These are phyloP conservation scores for Nematocida homosporus DNA, from an alignment of 371 early-diverging fungal species.

Conservation along the genomic window DNA sequence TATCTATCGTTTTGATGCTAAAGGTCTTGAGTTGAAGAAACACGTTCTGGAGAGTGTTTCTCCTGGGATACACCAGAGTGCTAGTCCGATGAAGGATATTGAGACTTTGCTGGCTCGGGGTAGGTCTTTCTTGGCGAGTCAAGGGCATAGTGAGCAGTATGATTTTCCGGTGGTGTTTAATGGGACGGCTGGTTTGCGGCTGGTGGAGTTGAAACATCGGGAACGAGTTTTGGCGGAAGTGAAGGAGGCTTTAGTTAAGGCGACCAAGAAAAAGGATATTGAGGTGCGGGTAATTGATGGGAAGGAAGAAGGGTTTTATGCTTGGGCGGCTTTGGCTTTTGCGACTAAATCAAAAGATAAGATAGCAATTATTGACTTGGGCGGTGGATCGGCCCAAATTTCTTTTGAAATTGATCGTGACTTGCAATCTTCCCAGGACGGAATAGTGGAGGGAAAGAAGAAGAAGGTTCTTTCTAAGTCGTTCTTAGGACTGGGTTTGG, in stretches of 20 bases:
- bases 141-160: constrained; percentile 9
- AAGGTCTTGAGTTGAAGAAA: constrained; percentile 15
- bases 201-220: neutral
- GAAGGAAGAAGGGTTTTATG: constrained; percentile 59
- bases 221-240: constrained; percentile 47
- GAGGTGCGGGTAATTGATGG: constrained; percentile 60
- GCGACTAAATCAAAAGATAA: constrained; percentile 35
- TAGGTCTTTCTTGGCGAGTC: neutral
- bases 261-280: constrained; percentile 54
- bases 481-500: constrained; percentile 41
- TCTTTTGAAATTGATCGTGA: constrained; percentile 48
- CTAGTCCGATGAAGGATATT: constrained; percentile 15
- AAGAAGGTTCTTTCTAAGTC: constrained; percentile 34
- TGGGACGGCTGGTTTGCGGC: constrained; percentile 65
- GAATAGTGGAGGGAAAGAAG: constrained; percentile 35
- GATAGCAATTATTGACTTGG: constrained; percentile 64
- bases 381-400: constrained; percentile 64
- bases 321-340: constrained; percentile 51
- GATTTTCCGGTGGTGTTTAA: constrained; percentile 60
- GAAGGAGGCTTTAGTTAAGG: constrained; percentile 24
- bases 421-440: neutral
- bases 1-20: constrained; percentile 57
- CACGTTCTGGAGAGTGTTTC: constrained; percentile 13
- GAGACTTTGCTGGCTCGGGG: constrained; percentile 9
- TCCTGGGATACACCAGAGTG: constrained; percentile 4